Evolutionary conservation across 1,284 basidiomycete genomes (phyloP).

Genomic region (Coriolopsis trogii): DNA sequence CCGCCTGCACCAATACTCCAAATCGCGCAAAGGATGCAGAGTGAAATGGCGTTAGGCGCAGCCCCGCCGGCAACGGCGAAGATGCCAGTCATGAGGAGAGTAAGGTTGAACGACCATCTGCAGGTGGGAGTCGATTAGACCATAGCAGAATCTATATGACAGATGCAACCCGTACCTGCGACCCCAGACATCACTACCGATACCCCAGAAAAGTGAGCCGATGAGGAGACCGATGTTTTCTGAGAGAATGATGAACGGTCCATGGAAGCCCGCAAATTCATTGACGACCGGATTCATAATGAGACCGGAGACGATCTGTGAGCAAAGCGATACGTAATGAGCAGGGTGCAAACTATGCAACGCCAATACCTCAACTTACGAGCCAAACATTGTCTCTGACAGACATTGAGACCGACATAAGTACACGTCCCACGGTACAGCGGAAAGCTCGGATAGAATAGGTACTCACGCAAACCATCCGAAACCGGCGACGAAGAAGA

Average conservation of each 20-base stretch:
- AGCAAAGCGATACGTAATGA: too few species aligned
- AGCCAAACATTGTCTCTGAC: constrained; percentile 68
- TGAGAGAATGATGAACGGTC: constrained; percentile 57
- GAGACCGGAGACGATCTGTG: constrained; percentile 42
- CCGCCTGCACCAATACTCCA: constrained; percentile 69
- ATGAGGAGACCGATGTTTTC: constrained; percentile 67
- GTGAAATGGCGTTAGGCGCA: constrained; percentile 51
- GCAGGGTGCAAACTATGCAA: too few species aligned
- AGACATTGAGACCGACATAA: not conserved
- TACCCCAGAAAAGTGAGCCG: constrained; percentile 66
- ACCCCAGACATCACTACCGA: constrained; percentile 64
- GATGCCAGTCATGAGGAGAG: constrained; percentile 66
- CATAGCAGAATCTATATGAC: too few species aligned
- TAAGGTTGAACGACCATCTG: constrained; percentile 77
- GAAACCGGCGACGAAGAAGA: constrained; percentile 63
- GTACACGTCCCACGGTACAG: too few species aligned
- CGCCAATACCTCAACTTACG: too few species aligned
- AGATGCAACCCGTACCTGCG: constrained; percentile 40
- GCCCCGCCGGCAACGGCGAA: constrained; percentile 66
- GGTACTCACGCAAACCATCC: constrained; percentile 72
- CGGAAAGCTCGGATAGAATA: too few species aligned
- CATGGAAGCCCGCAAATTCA: constrained; percentile 54
- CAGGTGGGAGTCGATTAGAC: too few species aligned
- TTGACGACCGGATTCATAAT: constrained; percentile 59
- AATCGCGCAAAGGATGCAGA: constrained; percentile 55